phyloP scores from a whole-genome alignment of 1,139 yeast genomes.

The Spathaspora jeffriesii region DNA sequence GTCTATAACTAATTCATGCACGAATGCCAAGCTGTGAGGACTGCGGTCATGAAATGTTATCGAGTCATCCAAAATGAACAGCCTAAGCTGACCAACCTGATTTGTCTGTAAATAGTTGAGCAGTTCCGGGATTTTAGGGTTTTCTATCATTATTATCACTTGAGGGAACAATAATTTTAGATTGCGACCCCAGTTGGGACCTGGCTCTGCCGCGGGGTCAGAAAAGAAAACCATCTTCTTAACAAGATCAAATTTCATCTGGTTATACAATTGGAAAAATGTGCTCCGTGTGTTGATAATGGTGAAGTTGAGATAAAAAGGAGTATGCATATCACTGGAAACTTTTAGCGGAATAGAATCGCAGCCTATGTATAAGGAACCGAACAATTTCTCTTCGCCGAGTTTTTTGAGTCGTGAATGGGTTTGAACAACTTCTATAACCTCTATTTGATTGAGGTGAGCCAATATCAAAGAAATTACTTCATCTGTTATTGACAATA shows the following conservation, averaged over 20 bases:
- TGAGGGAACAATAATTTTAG: not conserved
- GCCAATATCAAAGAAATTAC: not conserved
- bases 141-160: not conserved
- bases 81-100: not conserved
- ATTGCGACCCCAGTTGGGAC: not conserved
- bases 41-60: not conserved
- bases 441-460: constrained; percentile 1
- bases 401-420: not conserved
- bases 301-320: not conserved
- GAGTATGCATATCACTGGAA: not conserved
- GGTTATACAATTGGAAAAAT: not conserved
- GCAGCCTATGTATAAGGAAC: not conserved
- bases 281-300: not conserved
- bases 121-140: not conserved
- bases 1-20: not conserved
- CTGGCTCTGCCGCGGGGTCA: not conserved
- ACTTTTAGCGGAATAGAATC: not conserved
- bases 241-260: not conserved
- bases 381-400: not conserved
- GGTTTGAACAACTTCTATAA: not conserved
- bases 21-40: not conserved
- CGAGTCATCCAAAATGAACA: not conserved
- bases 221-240: not conserved
- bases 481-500: not conserved
- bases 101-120: not conserved